Conservation (phyloP, 257 asterid genomes). For the Capsicum rhomboideum region DNA sequence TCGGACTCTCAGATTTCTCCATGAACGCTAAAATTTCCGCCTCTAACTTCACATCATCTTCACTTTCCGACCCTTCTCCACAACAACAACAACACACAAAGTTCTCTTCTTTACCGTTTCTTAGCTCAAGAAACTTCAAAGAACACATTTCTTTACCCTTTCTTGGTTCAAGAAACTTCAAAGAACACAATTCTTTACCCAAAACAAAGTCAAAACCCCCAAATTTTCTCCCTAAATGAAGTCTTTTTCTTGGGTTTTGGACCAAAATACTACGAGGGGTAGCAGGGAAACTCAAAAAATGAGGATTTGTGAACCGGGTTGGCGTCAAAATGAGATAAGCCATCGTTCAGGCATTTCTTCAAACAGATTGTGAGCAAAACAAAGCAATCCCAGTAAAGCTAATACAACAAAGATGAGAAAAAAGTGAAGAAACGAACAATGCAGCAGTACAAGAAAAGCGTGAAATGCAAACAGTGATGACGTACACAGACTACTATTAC, state of each 20-base stretch:
- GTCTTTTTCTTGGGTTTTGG: slow-evolving; percentile 11
- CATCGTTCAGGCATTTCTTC: slow-evolving; percentile 90
- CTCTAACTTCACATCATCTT: slow-evolving; percentile 65
- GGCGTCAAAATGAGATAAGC: slow-evolving; percentile 3
- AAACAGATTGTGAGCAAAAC: slow-evolving; percentile 13
- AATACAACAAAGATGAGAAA: background rate
- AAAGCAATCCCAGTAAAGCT: background rate
- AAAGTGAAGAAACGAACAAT: slow-evolving; percentile 41
- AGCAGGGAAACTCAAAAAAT: slow-evolving; percentile 12
- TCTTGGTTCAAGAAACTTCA: slow-evolving; percentile 22
- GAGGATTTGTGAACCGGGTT: slow-evolving; percentile 12
- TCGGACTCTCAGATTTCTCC: slow-evolving; percentile 70
- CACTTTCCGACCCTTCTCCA: slow-evolving; percentile 25
- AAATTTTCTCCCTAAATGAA: background rate
- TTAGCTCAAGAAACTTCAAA: slow-evolving; percentile 21
- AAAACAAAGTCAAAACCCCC: background rate
- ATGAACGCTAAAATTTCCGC: slow-evolving; percentile 70
- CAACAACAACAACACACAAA: slow-evolving; percentile 39
- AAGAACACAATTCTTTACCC: background rate
- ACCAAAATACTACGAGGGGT: slow-evolving; percentile 4
- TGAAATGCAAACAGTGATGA: slow-evolving; percentile 1
- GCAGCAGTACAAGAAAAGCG: slow-evolving; percentile 5
- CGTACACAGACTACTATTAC: too few relatives aligned
- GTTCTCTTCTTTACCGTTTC: background rate
- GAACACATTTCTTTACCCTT: slow-evolving; percentile 2